Evolutionary conservation across 1,284 basidiomycete genomes (phyloP).

Genomic region (Cryptococcus deneoformans): DNA sequence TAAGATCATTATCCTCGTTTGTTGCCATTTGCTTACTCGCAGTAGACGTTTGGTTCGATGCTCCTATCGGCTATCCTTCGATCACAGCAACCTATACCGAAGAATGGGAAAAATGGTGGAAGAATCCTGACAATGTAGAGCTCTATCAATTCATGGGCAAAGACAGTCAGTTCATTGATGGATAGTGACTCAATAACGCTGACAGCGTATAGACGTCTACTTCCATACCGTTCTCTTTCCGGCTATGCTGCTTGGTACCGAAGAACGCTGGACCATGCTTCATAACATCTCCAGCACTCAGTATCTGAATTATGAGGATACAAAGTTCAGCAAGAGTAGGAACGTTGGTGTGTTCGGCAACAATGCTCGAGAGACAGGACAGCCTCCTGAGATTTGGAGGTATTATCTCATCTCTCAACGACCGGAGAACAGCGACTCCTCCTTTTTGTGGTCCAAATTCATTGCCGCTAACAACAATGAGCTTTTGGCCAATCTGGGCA

Average conservation of each 20-base stretch:
- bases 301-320: constrained; percentile 97
- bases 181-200: background rate
- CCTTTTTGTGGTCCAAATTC: constrained; percentile 97
- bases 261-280: constrained; percentile 88
- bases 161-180: constrained; percentile 57
- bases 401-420: constrained; percentile 93
- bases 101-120: constrained; percentile 98
- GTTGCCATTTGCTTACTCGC: background rate
- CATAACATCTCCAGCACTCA: constrained; percentile 97
- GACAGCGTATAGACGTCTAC: constrained; percentile 63
- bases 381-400: constrained; percentile 92
- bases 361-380: constrained; percentile 86
- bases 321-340: constrained; percentile 98
- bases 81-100: constrained; percentile 95
- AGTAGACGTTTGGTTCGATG: constrained; percentile 94
- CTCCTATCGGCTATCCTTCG: constrained; percentile 95
- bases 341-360: constrained; percentile 98
- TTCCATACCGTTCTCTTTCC: constrained; percentile 99
- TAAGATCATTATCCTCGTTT: constrained; percentile 52
- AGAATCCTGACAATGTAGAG: constrained; percentile 84
- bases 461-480: constrained; percentile 93
- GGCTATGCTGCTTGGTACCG: constrained; percentile 83
- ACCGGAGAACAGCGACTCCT: constrained; percentile 90
- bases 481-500: constrained; percentile 94
- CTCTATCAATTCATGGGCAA: constrained; percentile 99